Evolutionary conservation across 805 yeast genomes (phyloP), one percentile per base, ranked within the genome.

Genomic region (Middelhovenomyces tepae): DNA sequence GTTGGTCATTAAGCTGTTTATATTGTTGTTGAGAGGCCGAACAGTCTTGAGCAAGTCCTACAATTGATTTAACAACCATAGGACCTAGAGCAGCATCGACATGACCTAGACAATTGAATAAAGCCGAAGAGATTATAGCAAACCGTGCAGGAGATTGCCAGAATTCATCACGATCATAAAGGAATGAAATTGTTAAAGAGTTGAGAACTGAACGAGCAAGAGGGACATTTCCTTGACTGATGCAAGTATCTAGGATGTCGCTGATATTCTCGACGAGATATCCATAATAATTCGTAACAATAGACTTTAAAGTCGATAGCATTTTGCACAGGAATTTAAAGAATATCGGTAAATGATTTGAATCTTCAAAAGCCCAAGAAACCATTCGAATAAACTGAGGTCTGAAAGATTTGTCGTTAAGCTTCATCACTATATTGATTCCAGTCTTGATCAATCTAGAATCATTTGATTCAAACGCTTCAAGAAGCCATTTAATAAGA

Each of bases 131-230:
- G 16, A 86, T 68, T 32, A 73, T 59, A 24, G 81, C 93, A 53
- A 85, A 91, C 53, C 98, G 73, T 16, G 85, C 73, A 33, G 78
- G 79, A 28, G 85, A 75, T 38, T 81, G 78, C 99, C 99, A 91
- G 62, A 83, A 91, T 50, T 91, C 98, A 47, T 82, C 94, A 51
- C 78, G 83, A 51, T 89, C 96, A 50, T 76, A 79, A 49, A 78
- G 82, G 64, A 91, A 86, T 1, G 95, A 80, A 1, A 84, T 69
- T 0, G 78, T 72, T 42, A 91, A 61, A 0, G 95, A 76, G 42
- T 72, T 76, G 34, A 86, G 61, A 14, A 87, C 56, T 25, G 83
- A 59, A 59, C 95, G 75, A 59, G 85, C 77, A 46, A 86, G 62
- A 18, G 43, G 40, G 2, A 37, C 50, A 17, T 71, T 37, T 9